Evolutionary conservation across 768 basidiomycete species (phyloP).

Genomic region (Pleurotus pulmonarius): DNA sequence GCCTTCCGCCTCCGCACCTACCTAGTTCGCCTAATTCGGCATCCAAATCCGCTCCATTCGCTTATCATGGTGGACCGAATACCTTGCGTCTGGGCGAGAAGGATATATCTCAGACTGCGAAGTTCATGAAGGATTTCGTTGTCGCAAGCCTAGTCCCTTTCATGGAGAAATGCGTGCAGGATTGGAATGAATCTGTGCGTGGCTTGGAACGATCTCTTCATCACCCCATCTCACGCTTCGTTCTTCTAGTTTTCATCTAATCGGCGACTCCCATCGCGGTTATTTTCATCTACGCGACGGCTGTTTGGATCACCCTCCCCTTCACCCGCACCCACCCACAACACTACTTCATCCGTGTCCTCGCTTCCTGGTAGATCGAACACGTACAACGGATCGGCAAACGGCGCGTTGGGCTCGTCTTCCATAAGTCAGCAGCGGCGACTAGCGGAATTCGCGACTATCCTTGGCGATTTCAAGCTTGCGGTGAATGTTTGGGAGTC

Average conservation of each 20-base stretch:
- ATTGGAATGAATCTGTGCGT: slow-evolving; percentile 87
- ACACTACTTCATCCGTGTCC: slow-evolving; percentile 37
- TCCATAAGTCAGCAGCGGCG: slow-evolving; percentile 73
- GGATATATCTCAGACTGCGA: slow-evolving; percentile 72
- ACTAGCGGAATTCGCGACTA: slow-evolving; percentile 94
- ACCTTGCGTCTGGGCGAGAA: slow-evolving; percentile 57
- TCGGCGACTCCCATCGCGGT: slow-evolving; percentile 72
- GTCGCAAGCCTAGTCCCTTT: slow-evolving; percentile 89
- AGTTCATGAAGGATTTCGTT: slow-evolving; percentile 84
- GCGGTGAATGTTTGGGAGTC: slow-evolving; percentile 84
- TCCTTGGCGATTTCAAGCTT: slow-evolving; percentile 85
- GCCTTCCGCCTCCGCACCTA: slow-evolving; percentile 52
- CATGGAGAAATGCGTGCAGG: slow-evolving; percentile 93
- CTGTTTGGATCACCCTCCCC: slow-evolving; percentile 67
- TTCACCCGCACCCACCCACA: slow-evolving; percentile 37
- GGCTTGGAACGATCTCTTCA: not conserved
- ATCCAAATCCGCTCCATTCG: slow-evolving; percentile 16
- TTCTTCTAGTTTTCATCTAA: slow-evolving; percentile 60
- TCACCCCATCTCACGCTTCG: not conserved
- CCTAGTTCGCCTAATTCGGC: slow-evolving; percentile 28
- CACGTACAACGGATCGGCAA: slow-evolving; percentile 29
- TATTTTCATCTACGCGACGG: slow-evolving; percentile 85
- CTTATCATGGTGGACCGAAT: slow-evolving; percentile 23
- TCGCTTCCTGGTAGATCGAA: slow-evolving; percentile 32
- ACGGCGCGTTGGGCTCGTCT: slow-evolving; percentile 16